phyloP scores from a whole-genome alignment of 352 stramenopile genomes.

The Phytophthora agathidicida region DNA sequence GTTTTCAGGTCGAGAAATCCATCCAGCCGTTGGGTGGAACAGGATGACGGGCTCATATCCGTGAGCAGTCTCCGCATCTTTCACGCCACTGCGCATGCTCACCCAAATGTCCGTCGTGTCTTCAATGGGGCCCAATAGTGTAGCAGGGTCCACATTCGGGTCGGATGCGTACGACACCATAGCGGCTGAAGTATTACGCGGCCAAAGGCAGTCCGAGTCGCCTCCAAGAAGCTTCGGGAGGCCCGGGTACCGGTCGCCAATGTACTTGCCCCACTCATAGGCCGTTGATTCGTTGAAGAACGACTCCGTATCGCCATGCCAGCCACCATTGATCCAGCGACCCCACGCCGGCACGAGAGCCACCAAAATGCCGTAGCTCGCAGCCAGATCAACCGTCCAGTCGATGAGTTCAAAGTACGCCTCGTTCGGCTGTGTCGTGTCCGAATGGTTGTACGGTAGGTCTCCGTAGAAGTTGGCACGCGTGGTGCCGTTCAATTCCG shows the following conservation, averaged over 20 bases:
- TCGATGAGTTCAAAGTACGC: conserved; percentile 28
- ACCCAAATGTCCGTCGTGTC: conserved; percentile 29
- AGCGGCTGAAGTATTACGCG: conserved; percentile 11
- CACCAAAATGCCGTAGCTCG: conserved; percentile 28
- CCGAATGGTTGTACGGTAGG: conserved; percentile 29
- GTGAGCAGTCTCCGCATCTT: conserved; percentile 9
- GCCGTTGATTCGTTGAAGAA: conserved; percentile 23
- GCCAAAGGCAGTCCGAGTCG: conserved; percentile 20
- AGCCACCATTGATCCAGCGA: conserved; percentile 15
- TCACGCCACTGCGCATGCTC: conserved; percentile 15
- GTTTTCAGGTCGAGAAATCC: conserved; percentile 17
- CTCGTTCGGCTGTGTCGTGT: conserved; percentile 24
- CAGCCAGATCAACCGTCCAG: conserved; percentile 21
- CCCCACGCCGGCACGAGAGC: conserved; percentile 18
- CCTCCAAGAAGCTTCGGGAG: conserved; percentile 28
- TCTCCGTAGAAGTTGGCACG: conserved; percentile 32
- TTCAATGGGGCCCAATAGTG: conserved; percentile 13
- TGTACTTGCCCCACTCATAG: conserved; percentile 19
- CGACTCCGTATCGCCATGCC: conserved; percentile 2
- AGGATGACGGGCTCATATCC: conserved; percentile 24
- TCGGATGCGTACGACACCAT: conserved; percentile 11
- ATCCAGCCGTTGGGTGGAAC: conserved; percentile 15
- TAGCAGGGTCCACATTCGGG: conserved; percentile 8
- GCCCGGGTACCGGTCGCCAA: conserved; percentile 17
- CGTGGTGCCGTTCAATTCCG: conserved; percentile 24